Conservation (phyloP, 306 rosid genomes). For the Abrus pulchellus region DNA sequence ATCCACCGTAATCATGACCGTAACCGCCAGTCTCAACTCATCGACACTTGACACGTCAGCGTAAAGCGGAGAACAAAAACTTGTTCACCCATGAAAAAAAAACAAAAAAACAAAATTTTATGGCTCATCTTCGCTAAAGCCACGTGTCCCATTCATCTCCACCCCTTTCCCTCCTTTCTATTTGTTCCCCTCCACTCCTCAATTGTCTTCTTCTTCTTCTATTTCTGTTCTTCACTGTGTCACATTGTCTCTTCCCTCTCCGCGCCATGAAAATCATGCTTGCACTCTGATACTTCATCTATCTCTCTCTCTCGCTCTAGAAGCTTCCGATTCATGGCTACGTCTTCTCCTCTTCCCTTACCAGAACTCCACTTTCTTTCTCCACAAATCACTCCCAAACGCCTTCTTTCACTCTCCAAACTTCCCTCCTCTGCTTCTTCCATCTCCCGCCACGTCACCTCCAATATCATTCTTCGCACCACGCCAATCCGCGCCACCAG, state of each 20-base stretch:
- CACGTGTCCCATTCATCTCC: conserved; percentile 48
- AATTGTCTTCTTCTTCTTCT: conserved; percentile 5
- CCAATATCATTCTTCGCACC: conserved; percentile 46
- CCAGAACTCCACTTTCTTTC: conserved; percentile 69
- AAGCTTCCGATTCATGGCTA: conserved; percentile 55
- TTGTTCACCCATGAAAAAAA: neutral
- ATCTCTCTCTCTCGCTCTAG: neutral
- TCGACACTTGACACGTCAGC: no score
- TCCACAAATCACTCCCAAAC: conserved; percentile 57
- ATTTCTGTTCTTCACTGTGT: conserved; percentile 21
- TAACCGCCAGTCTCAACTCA: no score
- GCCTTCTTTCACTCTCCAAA: conserved; percentile 55
- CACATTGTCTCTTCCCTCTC: neutral
- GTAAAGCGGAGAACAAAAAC: no score
- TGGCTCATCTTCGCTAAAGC: conserved; percentile 38
- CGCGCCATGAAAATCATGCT: conserved; percentile 56
- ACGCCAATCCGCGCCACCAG: conserved; percentile 60
- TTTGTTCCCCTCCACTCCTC: conserved; percentile 11
- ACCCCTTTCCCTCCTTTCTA: conserved; percentile 47
- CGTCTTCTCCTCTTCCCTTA: conserved; percentile 55
- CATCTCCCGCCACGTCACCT: conserved; percentile 37
- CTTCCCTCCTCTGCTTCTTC: conserved; percentile 30
- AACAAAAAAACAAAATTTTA: neutral
- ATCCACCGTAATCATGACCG: no score
- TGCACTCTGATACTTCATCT: conserved; percentile 30